A percentile compares a stretch with the other conserved stretches of the same genome.
phyloP scores from a whole-genome alignment of 495 filamentous ascomycete species.

The Cercophora scortea region DNA sequence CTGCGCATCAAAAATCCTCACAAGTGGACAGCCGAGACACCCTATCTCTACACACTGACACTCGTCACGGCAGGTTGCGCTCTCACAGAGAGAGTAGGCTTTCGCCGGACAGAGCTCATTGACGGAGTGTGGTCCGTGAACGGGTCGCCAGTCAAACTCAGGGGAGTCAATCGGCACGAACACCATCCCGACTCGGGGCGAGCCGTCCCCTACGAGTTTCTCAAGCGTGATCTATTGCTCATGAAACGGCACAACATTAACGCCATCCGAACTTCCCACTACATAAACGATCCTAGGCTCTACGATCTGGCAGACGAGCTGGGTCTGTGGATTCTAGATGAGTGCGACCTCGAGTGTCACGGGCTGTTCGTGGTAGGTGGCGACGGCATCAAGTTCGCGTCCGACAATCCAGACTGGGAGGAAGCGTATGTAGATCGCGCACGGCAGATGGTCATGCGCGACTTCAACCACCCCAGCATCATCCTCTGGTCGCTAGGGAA shows the following conservation, averaged over 20 bases:
- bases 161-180: slow-evolving; percentile 64
- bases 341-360: slow-evolving; percentile 68
- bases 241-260: slow-evolving; percentile 68
- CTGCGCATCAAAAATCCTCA: slow-evolving; percentile 34
- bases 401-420: slow-evolving; percentile 61
- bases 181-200: slow-evolving; percentile 54
- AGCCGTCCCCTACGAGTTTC: slow-evolving; percentile 48
- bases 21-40: slow-evolving; percentile 67
- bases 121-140: slow-evolving; percentile 55
- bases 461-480: slow-evolving; percentile 60
- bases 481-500: slow-evolving; percentile 72
- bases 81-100: slow-evolving; percentile 49
- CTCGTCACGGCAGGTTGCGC: slow-evolving; percentile 32
- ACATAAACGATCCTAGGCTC: slow-evolving; percentile 51
- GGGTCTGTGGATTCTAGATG: slow-evolving; percentile 64
- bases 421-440: slow-evolving; percentile 65
- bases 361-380: slow-evolving; percentile 51
- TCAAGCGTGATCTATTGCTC: slow-evolving; percentile 49
- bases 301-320: slow-evolving; percentile 62
- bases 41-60: slow-evolving; percentile 49
- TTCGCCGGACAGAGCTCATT: slow-evolving; percentile 49
- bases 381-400: slow-evolving; percentile 41
- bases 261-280: slow-evolving; percentile 58
- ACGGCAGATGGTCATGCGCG: slow-evolving; percentile 55
- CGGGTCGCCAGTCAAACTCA: slow-evolving; percentile 49